Conservation (phyloP, 208 protist species). For the Leishmania turanica region DNA sequence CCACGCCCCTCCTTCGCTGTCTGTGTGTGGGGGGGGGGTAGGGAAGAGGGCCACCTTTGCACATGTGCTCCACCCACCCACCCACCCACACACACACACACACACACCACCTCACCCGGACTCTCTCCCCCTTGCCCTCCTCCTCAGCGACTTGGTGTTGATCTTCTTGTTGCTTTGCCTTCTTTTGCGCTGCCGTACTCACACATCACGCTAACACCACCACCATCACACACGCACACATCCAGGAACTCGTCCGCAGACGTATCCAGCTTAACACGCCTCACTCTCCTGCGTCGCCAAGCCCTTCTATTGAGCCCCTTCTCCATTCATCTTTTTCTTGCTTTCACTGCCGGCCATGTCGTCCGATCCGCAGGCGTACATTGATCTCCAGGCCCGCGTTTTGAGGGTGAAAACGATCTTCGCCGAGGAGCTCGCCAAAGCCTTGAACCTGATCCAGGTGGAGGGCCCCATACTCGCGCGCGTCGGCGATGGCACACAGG, state of each 20-base stretch:
- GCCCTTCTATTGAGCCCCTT: not conserved
- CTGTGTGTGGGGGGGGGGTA: not conserved
- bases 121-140: not conserved
- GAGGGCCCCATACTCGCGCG: slow-evolving; percentile 85
- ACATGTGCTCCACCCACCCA: not conserved
- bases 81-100: too few relatives aligned
- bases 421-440: slow-evolving; percentile 55
- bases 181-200: not conserved
- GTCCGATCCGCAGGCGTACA: slow-evolving; percentile 47
- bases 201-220: not conserved
- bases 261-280: not conserved
- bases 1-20: not conserved
- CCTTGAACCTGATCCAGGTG: slow-evolving; percentile 78
- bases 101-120: not conserved
- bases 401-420: slow-evolving; percentile 71
- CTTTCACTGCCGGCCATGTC: slow-evolving; percentile 22
- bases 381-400: slow-evolving; percentile 77
- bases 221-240: not conserved
- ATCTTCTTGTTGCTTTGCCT: not conserved
- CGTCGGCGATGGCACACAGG: slow-evolving; percentile 86
- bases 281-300: not conserved
- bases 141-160: not conserved
- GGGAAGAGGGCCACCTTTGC: not conserved
- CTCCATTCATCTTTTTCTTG: too few relatives aligned
- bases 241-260: not conserved